Evolutionary conservation across 169 alveolate genomes (phyloP), one percentile per base, ranked within the genome.

Genomic region (Eimeria praecox): DNA sequence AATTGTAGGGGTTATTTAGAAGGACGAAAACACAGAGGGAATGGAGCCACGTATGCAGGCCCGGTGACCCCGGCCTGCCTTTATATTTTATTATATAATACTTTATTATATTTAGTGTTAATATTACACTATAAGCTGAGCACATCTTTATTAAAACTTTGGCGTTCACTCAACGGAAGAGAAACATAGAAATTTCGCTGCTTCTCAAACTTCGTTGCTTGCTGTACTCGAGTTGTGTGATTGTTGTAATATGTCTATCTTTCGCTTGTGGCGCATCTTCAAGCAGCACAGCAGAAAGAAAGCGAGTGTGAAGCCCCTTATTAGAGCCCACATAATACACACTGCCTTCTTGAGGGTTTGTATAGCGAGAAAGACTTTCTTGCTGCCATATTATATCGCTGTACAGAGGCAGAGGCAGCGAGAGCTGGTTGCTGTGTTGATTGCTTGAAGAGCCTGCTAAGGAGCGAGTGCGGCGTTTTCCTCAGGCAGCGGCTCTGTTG

Each of bases 401-500:
- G 46, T 0, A 30, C 78, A 30, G 20, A 66, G 46, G 6, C 8
- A 66, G 35, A 6, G 40, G 78, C 44, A n/a, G 3, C 10, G 78
- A 30, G 78, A 14, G 5, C 46, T 44, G 35, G 44, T 30, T 66
- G 44, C 78, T 30, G 24, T 66, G 44, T 66, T 27, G 2, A 30
- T 40, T 66, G 46, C 44, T 66, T 30, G 78, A 66, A 9, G 78
- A 3, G 46, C 46, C 40, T 9, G 44, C 77, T 66, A 18, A 27
- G 44, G 33, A 16, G 2, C 22, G 24, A 6, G 38, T 27, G 59
- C 35, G 30, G 20, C 10, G 49, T 8, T 59, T 69, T 59, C 80
- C 46, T 69, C 92, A 86, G 92, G 92, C 92, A 59, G 69, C 92
- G 42, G 80, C 92, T 59, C 27, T 86, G 69, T 35, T 86, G 46